These are phyloP conservation scores for Cicer judaicum DNA, from an alignment of 306 rosid species.

Conservation along the genomic window DNA sequence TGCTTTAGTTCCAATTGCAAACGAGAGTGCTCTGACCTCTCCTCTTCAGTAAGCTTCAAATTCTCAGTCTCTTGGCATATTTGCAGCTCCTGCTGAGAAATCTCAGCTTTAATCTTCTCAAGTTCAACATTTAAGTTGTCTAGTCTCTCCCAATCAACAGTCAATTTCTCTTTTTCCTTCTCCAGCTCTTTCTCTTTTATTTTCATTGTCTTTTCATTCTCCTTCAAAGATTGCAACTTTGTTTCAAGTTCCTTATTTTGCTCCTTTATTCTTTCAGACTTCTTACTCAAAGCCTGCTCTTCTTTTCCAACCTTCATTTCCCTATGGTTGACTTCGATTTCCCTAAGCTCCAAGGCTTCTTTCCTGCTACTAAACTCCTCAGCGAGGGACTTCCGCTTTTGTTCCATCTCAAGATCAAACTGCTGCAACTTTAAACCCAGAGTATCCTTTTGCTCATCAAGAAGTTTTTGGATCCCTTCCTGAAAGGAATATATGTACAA, in stretches of 20 bases:
- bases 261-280: conserved; percentile 79
- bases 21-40: conserved; percentile 75
- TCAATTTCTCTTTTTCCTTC: conserved; percentile 64
- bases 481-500: conserved; percentile 40
- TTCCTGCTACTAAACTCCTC: conserved; percentile 60
- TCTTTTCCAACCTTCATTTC: conserved; percentile 70
- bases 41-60: conserved; percentile 61
- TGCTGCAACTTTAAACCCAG: conserved; percentile 61
- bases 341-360: conserved; percentile 63
- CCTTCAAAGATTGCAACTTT: conserved; percentile 60
- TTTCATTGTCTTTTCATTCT: conserved; percentile 65
- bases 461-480: conserved; percentile 75
- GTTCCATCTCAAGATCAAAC: conserved; percentile 74
- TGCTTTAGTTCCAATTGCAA: conserved; percentile 73
- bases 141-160: conserved; percentile 61
- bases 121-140: conserved; percentile 63
- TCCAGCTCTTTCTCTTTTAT: conserved; percentile 70
- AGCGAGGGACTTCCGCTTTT: conserved; percentile 53
- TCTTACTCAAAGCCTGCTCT: conserved; percentile 70
- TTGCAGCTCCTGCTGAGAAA: conserved; percentile 62
- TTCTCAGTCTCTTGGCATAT: conserved; percentile 65
- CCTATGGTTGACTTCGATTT: conserved; percentile 71
- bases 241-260: conserved; percentile 71
- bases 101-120: conserved; percentile 62
- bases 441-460: conserved; percentile 61